A percentile compares a stretch with the other conserved stretches of the same genome.
These are phyloP conservation scores for Begonia masoniana DNA, from an alignment of 306 rosid genomes.

Conservation along the genomic window DNA sequence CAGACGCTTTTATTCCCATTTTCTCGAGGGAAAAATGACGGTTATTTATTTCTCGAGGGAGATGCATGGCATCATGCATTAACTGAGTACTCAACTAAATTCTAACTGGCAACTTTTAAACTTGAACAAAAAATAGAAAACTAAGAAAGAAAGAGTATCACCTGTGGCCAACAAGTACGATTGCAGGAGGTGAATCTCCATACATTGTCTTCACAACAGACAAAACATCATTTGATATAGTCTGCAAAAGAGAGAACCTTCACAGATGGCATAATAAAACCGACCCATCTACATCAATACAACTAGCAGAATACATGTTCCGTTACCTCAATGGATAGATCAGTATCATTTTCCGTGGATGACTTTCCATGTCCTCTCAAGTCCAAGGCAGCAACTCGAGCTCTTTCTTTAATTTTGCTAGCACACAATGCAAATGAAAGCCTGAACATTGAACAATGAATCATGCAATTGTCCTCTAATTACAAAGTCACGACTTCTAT, in stretches of 20 bases:
- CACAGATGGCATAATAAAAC: constrained; percentile 12
- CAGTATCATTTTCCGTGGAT: constrained; percentile 55
- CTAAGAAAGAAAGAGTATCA: constrained; percentile 11
- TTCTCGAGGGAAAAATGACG: too few relatives aligned
- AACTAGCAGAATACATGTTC: constrained; percentile 2
- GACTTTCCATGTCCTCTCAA: constrained; percentile 95
- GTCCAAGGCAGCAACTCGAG: constrained; percentile 85
- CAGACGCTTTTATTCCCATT: too few relatives aligned
- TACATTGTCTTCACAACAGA: too few relatives aligned
- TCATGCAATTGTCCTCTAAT: not conserved
- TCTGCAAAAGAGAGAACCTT: constrained; percentile 32
- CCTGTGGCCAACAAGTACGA: constrained; percentile 89
- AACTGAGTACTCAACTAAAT: too few relatives aligned
- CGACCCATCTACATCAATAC: not conserved
- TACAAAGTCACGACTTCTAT: too few relatives aligned
- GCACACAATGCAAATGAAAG: constrained; percentile 85
- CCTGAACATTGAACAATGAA: constrained; percentile 23
- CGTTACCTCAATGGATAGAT: constrained; percentile 72
- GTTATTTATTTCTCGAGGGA: too few relatives aligned
- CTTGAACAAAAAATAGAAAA: constrained; percentile 2
- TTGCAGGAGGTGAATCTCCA: constrained; percentile 75
- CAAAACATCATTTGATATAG: too few relatives aligned
- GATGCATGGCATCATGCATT: too few relatives aligned
- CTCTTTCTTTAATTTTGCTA: constrained; percentile 59
- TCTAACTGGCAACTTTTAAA: too few relatives aligned